A percentile compares a stretch with the other conserved stretches of the same genome.
Conservation (phyloP, 2,329 filamentous ascomycete genomes). For the Akanthomyces uredinophilus region DNA sequence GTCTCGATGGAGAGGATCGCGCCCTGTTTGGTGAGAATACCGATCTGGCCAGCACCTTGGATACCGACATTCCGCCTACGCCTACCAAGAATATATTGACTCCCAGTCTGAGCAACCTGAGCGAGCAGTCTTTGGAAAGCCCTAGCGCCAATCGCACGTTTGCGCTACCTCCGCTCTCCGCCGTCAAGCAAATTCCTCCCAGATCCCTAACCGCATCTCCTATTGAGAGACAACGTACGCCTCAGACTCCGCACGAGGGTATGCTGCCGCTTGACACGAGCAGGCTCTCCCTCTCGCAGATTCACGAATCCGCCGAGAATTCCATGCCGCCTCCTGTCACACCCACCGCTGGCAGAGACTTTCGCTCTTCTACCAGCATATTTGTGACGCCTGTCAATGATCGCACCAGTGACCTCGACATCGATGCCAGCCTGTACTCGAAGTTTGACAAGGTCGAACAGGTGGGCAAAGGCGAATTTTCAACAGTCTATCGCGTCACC, state of each 20-base stretch:
- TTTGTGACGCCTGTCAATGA: conserved; percentile 67
- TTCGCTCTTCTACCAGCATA: conserved; percentile 43
- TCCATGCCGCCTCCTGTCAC: conserved; percentile 62
- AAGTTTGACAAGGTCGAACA: conserved; percentile 78
- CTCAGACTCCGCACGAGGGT: conserved; percentile 73
- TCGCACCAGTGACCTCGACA: conserved; percentile 60
- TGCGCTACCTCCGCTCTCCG: conserved; percentile 37
- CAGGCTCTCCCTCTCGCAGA: conserved; percentile 73
- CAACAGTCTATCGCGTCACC: conserved; percentile 79
- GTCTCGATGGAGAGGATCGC: conserved; percentile 72
- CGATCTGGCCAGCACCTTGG: conserved; percentile 24
- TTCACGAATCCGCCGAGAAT: conserved; percentile 33
- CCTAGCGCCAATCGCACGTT: conserved; percentile 44
- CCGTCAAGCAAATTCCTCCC: conserved; percentile 31
- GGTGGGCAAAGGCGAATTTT: conserved; percentile 87
- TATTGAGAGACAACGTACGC: conserved; percentile 55
- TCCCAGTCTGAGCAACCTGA: conserved; percentile 36
- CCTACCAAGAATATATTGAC: conserved; percentile 70
- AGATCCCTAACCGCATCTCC: conserved; percentile 53
- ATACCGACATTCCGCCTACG: conserved; percentile 77
- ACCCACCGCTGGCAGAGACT: conserved; percentile 61
- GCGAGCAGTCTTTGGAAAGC: conserved; percentile 39
- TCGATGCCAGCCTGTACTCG: conserved; percentile 67
- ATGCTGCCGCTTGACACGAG: conserved; percentile 75
- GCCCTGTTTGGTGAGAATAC: conserved; percentile 35